phyloP scores from a whole-genome alignment of 2,329 filamentous ascomycete species.

The Acephala macrosclerotiorum region DNA sequence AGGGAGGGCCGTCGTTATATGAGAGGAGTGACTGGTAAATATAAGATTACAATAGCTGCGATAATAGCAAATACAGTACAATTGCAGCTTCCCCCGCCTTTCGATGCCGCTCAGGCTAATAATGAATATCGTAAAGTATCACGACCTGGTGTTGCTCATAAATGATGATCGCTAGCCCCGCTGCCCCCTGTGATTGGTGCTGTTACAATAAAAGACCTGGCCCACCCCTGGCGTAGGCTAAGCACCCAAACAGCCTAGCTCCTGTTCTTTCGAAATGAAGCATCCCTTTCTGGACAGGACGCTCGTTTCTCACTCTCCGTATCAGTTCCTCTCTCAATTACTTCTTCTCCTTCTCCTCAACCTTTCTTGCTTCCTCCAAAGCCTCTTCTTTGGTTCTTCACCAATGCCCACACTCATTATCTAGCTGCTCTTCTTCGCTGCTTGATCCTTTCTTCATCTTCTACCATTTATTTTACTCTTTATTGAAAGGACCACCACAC shows the following conservation, averaged over 20 bases:
- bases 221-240: neutral
- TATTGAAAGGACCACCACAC: constrained; percentile 29
- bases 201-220: neutral
- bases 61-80: no score
- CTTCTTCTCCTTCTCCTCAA: constrained; percentile 28
- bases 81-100: neutral
- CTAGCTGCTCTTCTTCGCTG: constrained; percentile 32
- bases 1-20: neutral
- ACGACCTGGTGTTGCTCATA: neutral
- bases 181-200: neutral
- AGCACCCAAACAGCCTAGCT: neutral
- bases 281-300: neutral
- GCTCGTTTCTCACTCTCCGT: constrained; percentile 15
- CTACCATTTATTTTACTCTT: constrained; percentile 32
- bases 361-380: constrained; percentile 23
- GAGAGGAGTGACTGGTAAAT: neutral
- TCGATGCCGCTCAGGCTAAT: no score
- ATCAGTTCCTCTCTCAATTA: constrained; percentile 14
- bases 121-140: neutral
- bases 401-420: constrained; percentile 37
- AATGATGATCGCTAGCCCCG: no score
- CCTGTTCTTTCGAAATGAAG: neutral
- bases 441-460: constrained; percentile 24
- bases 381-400: constrained; percentile 36
- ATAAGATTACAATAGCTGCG: no score